phyloP scores from a whole-genome alignment of 192 early-diverging fungal species.

The Coemansia sp. region DNA sequence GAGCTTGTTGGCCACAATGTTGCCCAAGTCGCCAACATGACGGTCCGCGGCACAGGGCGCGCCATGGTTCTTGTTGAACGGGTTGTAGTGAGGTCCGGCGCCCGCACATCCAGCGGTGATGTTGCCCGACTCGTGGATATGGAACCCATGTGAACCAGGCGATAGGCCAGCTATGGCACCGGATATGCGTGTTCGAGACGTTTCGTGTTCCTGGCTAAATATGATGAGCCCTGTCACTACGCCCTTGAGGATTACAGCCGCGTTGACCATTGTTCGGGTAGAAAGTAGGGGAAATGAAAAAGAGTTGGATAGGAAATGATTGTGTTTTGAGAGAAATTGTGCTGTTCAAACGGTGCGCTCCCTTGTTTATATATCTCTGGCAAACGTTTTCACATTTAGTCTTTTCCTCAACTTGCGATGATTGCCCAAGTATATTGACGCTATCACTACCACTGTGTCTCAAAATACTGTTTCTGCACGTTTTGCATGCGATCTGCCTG shows the following conservation, averaged over 20 bases:
- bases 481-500: too few species aligned
- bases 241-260: constrained; percentile 1
- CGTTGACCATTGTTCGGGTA: not conserved
- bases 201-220: not conserved
- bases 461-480: too few species aligned
- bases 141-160: constrained; percentile 81
- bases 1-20: constrained; percentile 59
- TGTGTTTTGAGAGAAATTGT: not conserved
- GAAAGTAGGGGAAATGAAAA: not conserved
- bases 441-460: not conserved
- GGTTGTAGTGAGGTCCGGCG: constrained; percentile 86
- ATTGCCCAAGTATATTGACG: not conserved
- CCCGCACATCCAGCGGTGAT: constrained; percentile 75
- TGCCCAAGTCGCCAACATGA: constrained; percentile 91
- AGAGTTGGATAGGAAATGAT: not conserved
- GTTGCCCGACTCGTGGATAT: constrained; percentile 75
- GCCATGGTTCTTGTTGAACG: constrained; percentile 71
- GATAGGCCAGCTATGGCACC: constrained; percentile 60
- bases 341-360: not conserved
- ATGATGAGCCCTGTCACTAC: not conserved
- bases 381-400: not conserved
- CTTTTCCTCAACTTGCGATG: not conserved
- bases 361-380: not conserved
- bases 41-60: constrained; percentile 63
- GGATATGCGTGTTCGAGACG: constrained; percentile 31